Base-by-base conservation (phyloP, 78 protist species). In the Speleostelium caveatum region DNA sequence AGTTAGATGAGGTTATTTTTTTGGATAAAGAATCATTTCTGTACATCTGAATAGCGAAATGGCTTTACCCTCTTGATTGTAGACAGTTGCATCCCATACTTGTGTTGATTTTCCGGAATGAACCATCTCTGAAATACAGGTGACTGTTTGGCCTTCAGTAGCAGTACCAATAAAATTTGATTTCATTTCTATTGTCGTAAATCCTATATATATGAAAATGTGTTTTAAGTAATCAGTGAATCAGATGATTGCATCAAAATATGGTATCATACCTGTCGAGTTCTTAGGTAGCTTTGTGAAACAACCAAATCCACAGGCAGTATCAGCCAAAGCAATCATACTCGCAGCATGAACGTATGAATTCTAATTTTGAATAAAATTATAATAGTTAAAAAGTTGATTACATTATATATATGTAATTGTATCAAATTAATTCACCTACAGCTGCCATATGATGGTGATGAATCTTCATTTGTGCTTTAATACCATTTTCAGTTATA, bases 41-140 rank as follows among this genome's bases (percentile, higher is more conserved):
- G 91, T 83, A n/a, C 91, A 83, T 41, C 80, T 53, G 32, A 83
- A 83, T 45, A 83, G 26, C n/a, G 91, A 71, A n/a, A 83, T 21
- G 16, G 67, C 59, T 42, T 60, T 58, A 53, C 68, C 17, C 10
- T 35, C 32, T 16, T 26, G 21, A 4, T 62, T 30, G 14, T 73
- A 26, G 0, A 83, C 53, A 35, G 26, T 41, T 0, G 91, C 91
- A 83, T 83, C 79, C 79, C 79, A 83, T 32, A 83, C 91, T 83
- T 83, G 91, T 8, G 91, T 69, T 1, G 80, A 45, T 45, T 58
- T 39, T 17, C 91, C 91, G 2, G 56, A 16, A 41, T 83, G 91
- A 30, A 83, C 10, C 39, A 83, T 12, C 12, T 19, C 26, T 7
- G 91, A 59, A 4, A 38, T 39, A 59, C 91, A 83, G 8, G 30